phyloP scores from a whole-genome alignment of 202 grass and related monocot genomes.

The Saccharum hybrid region DNA sequence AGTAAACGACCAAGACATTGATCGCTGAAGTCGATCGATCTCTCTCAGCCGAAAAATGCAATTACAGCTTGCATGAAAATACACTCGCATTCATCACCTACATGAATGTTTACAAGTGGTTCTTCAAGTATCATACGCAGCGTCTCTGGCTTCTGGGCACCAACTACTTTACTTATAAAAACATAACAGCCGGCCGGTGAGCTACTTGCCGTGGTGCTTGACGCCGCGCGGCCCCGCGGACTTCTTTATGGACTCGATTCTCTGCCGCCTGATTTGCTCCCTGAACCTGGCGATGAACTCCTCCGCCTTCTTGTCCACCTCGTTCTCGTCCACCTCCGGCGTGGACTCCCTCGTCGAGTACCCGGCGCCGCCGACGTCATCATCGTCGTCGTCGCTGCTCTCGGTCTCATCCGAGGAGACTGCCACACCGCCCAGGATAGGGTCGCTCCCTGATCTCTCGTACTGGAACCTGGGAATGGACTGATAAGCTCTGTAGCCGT shows the following conservation, averaged over 20 bases:
- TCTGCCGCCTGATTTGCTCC: slow-evolving; percentile 82
- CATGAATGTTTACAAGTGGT: slow-evolving; percentile 57
- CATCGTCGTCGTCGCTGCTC: slow-evolving; percentile 61
- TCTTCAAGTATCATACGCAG: slow-evolving; percentile 42
- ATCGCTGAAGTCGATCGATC: slow-evolving; percentile 24
- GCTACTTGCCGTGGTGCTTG: slow-evolving; percentile 58
- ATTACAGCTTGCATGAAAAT: slow-evolving; percentile 12
- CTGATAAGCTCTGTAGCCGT: slow-evolving; percentile 52
- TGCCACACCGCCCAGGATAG: slow-evolving; percentile 44
- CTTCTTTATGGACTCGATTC: slow-evolving; percentile 80
- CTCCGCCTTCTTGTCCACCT: slow-evolving; percentile 92
- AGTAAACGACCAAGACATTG: too few relatives aligned
- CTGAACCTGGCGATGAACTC: slow-evolving; percentile 89
- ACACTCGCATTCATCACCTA: slow-evolving; percentile 47
- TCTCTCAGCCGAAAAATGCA: slow-evolving; percentile 8
- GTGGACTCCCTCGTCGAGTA: slow-evolving; percentile 56
- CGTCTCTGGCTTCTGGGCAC: neutral
- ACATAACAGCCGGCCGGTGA: neutral
- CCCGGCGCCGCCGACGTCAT: slow-evolving; percentile 29
- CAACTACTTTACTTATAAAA: slow-evolving; percentile 27
- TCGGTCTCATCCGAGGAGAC: slow-evolving; percentile 61
- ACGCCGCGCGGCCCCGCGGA: slow-evolving; percentile 57
- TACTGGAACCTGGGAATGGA: slow-evolving; percentile 63
- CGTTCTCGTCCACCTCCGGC: slow-evolving; percentile 71
- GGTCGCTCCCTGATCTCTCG: slow-evolving; percentile 43